Evolutionary conservation across 306 rosid species (phyloP).

Genomic region (Sicyos edulis): DNA sequence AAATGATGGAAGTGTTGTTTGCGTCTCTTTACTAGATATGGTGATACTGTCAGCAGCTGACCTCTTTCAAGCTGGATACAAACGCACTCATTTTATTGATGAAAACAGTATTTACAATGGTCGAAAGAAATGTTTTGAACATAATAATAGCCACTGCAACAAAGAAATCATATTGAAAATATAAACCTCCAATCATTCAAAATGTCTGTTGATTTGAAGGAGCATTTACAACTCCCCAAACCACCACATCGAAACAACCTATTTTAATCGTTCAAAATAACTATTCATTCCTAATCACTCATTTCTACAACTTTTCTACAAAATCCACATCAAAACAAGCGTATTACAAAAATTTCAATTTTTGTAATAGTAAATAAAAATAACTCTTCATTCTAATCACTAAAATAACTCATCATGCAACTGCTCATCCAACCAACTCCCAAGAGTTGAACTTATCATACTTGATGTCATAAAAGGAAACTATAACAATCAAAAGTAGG

Average conservation of each 20-base stretch:
- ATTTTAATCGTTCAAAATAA: no score
- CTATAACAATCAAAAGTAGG: constrained; percentile 9
- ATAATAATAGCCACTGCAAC: neutral
- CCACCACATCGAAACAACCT: no score
- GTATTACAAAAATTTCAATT: no score
- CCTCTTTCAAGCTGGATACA: constrained; percentile 69
- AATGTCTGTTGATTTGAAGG: no score
- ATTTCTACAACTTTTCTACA: no score
- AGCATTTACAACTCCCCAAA: no score
- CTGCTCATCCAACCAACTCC: no score
- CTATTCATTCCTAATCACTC: no score
- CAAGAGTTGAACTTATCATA: neutral
- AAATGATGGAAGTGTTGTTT: constrained; percentile 85
- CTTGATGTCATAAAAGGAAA: neutral
- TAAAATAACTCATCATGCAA: no score
- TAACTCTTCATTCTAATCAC: no score
- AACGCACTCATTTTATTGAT: neutral
- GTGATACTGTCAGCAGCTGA: constrained; percentile 60
- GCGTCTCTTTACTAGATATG: constrained; percentile 81
- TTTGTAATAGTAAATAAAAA: no score
- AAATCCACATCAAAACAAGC: no score
- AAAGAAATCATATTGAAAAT: constrained; percentile 2
- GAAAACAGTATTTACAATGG: neutral
- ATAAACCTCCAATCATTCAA: neutral
- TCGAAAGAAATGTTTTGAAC: neutral